A percentile compares a stretch with the other conserved stretches of the same genome.
phyloP scores from a whole-genome alignment of 106 monocot species.

The Ottelia alismoides region DNA sequence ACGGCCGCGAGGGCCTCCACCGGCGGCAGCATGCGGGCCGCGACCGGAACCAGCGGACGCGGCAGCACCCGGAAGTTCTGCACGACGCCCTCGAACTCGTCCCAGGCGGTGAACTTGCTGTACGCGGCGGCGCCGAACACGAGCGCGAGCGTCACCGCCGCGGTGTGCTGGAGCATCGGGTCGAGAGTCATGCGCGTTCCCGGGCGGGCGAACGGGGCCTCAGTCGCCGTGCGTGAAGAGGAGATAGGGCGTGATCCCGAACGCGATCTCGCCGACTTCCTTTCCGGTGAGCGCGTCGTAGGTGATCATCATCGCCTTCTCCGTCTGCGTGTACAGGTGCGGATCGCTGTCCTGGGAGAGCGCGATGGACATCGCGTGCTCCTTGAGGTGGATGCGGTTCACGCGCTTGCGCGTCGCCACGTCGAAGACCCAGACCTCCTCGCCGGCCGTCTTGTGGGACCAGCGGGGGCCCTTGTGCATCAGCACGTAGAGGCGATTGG shows the following conservation, averaged over 20 bases:
- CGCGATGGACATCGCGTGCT: neutral
- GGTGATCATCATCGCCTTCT: neutral
- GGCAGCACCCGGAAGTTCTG: neutral
- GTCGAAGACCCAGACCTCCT: neutral
- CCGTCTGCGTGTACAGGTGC: neutral
- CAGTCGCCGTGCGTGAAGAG: neutral
- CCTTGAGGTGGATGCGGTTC: neutral
- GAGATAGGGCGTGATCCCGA: neutral
- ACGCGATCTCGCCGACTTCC: neutral
- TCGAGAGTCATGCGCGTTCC: neutral
- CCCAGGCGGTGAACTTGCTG: neutral
- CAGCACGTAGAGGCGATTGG: neutral
- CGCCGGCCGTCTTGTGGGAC: neutral
- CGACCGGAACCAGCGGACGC: neutral
- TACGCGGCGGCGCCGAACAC: neutral
- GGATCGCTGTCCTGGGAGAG: neutral
- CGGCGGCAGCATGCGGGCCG: neutral
- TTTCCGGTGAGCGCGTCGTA: neutral
- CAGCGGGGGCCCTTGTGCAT: neutral
- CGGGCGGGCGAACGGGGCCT: neutral
- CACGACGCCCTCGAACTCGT: neutral
- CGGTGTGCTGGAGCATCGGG: neutral
- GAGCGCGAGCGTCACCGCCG: neutral
- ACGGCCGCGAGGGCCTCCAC: neutral
- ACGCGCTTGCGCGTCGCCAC: neutral